Conservation (phyloP, 768 basidiomycete genomes). For the Leccinum incarnatum region DNA sequence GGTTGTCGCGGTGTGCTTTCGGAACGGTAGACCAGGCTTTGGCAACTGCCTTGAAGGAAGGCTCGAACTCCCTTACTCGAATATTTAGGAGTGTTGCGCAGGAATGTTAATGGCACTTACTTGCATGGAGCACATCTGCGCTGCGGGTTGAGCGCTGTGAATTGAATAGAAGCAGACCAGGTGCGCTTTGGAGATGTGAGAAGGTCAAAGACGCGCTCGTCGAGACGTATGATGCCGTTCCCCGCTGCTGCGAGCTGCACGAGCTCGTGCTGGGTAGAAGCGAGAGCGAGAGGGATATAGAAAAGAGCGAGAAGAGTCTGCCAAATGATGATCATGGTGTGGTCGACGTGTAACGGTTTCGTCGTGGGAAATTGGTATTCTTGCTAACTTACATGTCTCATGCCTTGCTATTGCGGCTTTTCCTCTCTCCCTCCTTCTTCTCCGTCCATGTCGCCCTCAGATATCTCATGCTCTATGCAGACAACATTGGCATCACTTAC, state of each 20-base stretch:
- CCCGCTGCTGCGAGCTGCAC: slow-evolving; percentile 63
- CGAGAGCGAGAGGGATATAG: slow-evolving; percentile 31
- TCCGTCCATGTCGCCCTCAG: slow-evolving; percentile 90
- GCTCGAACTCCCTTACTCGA: slow-evolving; percentile 73
- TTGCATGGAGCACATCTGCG: slow-evolving; percentile 91
- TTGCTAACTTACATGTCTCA: slow-evolving; percentile 45
- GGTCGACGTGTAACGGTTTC: background rate
- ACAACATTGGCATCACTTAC: slow-evolving; percentile 90
- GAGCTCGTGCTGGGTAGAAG: slow-evolving; percentile 53
- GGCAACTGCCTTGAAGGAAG: slow-evolving; percentile 77
- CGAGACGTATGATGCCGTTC: slow-evolving; percentile 80
- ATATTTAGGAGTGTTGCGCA: background rate
- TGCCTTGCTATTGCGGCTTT: slow-evolving; percentile 86
- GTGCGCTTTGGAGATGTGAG: slow-evolving; percentile 72
- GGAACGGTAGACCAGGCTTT: slow-evolving; percentile 75
- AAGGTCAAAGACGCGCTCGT: slow-evolving; percentile 73
- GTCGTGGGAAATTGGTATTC: slow-evolving; percentile 18
- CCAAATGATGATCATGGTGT: slow-evolving; percentile 7
- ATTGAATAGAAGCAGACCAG: slow-evolving; percentile 84
- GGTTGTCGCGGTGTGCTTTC: slow-evolving; percentile 60
- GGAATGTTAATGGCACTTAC: slow-evolving; percentile 44
- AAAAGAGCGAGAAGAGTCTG: slow-evolving; percentile 31
- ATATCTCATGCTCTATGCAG: slow-evolving; percentile 77
- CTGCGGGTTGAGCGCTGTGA: slow-evolving; percentile 81
- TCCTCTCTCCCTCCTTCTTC: slow-evolving; percentile 90